phyloP scores from a whole-genome alignment of 306 rosid genomes.

The Casuarina cunninghamiana region DNA sequence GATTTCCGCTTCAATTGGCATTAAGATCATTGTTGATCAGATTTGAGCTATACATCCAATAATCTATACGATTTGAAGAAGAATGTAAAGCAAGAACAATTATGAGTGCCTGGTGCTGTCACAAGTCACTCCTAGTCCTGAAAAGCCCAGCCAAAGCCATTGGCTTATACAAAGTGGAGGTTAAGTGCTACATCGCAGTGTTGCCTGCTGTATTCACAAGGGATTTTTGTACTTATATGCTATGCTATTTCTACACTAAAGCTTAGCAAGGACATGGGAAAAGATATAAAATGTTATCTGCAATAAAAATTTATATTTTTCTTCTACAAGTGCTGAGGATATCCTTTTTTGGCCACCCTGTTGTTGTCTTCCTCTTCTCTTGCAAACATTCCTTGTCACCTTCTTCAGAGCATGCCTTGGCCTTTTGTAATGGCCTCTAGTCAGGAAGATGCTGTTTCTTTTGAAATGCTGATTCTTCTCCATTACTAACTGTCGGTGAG shows the following conservation, averaged over 20 bases:
- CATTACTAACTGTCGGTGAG: background rate
- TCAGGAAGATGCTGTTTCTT: conserved; percentile 11
- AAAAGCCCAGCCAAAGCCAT: conserved; percentile 25
- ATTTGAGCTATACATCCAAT: background rate
- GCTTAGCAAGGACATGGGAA: conserved; percentile 22
- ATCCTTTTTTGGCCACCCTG: conserved; percentile 22
- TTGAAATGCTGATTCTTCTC: conserved; percentile 20
- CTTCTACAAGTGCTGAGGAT: conserved; percentile 26
- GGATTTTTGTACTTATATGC: conserved; percentile 34
- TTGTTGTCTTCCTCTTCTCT: conserved; percentile 27
- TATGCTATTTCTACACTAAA: conserved; percentile 25
- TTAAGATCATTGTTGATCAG: too few relatives aligned
- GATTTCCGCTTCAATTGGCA: conserved; percentile 5
- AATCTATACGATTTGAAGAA: background rate
- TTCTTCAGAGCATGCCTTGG: conserved; percentile 13
- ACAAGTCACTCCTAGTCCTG: conserved; percentile 22
- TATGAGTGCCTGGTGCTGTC: conserved; percentile 29
- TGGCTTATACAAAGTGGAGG: conserved; percentile 39
- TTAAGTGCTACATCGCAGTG: conserved; percentile 35
- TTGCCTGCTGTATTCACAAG: conserved; percentile 29
- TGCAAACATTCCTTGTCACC: conserved; percentile 11
- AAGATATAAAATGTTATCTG: conserved; percentile 27
- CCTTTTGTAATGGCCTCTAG: conserved; percentile 15
- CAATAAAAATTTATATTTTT: conserved; percentile 24
- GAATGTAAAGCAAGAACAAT: conserved; percentile 23